These are phyloP conservation scores for Rutstroemia sp. DNA, from an alignment of 2,329 filamentous ascomycete genomes.

Conservation along the genomic window DNA sequence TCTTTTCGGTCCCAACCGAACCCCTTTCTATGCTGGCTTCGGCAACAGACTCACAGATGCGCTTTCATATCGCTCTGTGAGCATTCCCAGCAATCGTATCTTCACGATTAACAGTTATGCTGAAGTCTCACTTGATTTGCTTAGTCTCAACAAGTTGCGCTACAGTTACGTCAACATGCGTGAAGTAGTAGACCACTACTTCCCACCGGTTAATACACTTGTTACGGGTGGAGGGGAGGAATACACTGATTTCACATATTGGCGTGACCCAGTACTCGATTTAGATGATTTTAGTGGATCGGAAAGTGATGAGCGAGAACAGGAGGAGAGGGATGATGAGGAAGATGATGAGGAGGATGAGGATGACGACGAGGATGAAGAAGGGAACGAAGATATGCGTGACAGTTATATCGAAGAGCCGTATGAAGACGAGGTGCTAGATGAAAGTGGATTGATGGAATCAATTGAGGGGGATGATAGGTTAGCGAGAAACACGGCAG, in stretches of 20 bases:
- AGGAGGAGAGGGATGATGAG: slow-evolving; percentile 46
- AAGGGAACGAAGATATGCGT: slow-evolving; percentile 43
- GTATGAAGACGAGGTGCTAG: slow-evolving; percentile 30
- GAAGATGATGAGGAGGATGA: slow-evolving; percentile 39
- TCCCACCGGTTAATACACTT: slow-evolving; percentile 81
- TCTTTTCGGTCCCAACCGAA: slow-evolving; percentile 68
- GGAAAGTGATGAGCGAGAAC: slow-evolving; percentile 55
- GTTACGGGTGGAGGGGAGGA: slow-evolving; percentile 87
- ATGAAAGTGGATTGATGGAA: slow-evolving; percentile 23
- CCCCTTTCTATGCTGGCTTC: slow-evolving; percentile 94
- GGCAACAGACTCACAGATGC: slow-evolving; percentile 96
- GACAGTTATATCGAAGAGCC: slow-evolving; percentile 47
- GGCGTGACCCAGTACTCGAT: slow-evolving; percentile 78
- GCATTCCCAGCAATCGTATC: slow-evolving; percentile 88
- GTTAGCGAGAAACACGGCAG: slow-evolving; percentile 22
- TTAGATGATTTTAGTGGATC: slow-evolving; percentile 84
- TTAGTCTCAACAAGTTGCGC: slow-evolving; percentile 90
- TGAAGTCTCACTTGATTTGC: slow-evolving; percentile 83
- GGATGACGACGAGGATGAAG: slow-evolving; percentile 37
- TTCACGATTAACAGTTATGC: slow-evolving; percentile 99
- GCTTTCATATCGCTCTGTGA: slow-evolving; percentile 89
- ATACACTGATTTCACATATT: slow-evolving; percentile 96
- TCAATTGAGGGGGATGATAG: slow-evolving; percentile 23
- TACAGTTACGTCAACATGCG: slow-evolving; percentile 96
- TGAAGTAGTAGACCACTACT: slow-evolving; percentile 97